Evolutionary conservation across 2,329 filamentous ascomycete genomes (phyloP), one percentile per base, ranked within the genome.

Genomic region (Verticillium isaacii): DNA sequence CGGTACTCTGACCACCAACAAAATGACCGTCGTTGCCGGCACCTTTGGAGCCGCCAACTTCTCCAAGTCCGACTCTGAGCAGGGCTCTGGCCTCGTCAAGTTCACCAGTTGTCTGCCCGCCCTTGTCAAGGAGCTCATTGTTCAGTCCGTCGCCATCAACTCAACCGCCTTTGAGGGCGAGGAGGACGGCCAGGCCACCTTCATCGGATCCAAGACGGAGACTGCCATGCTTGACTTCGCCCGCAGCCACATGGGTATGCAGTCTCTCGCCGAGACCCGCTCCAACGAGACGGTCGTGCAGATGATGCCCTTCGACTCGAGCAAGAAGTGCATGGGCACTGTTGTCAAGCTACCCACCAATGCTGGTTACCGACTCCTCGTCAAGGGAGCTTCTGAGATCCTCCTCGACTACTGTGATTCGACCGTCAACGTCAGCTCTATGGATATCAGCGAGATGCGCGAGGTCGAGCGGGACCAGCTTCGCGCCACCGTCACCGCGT

Each of bases 21-120:
- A 88, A 72, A 90, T 90, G 88, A 89, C 87, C 0, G 88, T 92
- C 4, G 89, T 92, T 56, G 86, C 89, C 52, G 88, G 88, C 36
- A 86, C 87, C 2, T 74, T 90, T 45, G 88, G 88, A 14, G 74
- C 71, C 32, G 69, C 68, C 29, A 74, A 70, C 61, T 80, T 80
- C 59, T 69, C 68, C 25, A 71, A 71, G 56, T 37, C 66, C 2
- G 69, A 72, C 0, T 68, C 72, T 36, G 69, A 69, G 36, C 69
- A 70, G 55, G 63, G 60, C 60, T 59, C 63, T 37, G 67, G 68
- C 5, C 52, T 61, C 19, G 63, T 66, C 29, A 63, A 56, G 34
- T 72, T 71, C 55, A 60, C 63, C 14, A 60, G 64, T 29, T 60
- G 63, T 0, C 64, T 70, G 1, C 59, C 73, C 1, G 60, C 66